Base-by-base conservation (phyloP, 257 asterid genomes). In the Mentha longifolia region DNA sequence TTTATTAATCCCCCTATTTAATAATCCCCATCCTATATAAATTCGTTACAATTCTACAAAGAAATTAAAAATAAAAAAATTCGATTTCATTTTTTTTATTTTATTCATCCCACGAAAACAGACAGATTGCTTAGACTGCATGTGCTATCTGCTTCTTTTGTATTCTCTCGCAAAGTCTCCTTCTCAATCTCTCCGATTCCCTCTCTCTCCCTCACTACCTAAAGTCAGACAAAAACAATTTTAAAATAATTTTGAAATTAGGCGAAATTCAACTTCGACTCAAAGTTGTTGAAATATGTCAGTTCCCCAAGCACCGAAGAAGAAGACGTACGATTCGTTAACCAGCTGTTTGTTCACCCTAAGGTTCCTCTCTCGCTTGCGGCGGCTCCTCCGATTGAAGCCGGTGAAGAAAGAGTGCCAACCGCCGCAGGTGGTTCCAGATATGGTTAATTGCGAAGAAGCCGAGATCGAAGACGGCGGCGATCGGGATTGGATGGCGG, bases 141-240 rank as follows among this genome's bases (percentile, higher is more conserved):
- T 81, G 87, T 86, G 96, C 83, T 72, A 61, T 74, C 87, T 80
- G 73, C 86, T 68, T 78, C 39, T 37, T 77, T 84, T 85, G 88
- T 85, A 68, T 78, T 76, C 57, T 67, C 77, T 76, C 75, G 37
- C 87, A 74, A 87, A 84, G 87, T 87, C 87, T 54, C 72, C 83
- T 73, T 65, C 67, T 65, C 76, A 69, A 42, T 56, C 76, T 74
- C 78, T 78, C 74, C 61, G 77, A 71, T 83, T 84, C 86, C 77
- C 63, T 58, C 78, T 20, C 77, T n/a, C 47, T 9, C 47, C 56
- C 73, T 61, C 59, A 28, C 79, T 19, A 43, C 77, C 68, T 68
- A 75, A 81, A 78, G 92, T 81, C 90, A 80, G 79, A 76, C 56
- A 56, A 3, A 15, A 39, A 73, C 41, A 7, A 25, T 56, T 17